phyloP scores from a whole-genome alignment of 495 filamentous ascomycete species.

The Neurospora sp. region DNA sequence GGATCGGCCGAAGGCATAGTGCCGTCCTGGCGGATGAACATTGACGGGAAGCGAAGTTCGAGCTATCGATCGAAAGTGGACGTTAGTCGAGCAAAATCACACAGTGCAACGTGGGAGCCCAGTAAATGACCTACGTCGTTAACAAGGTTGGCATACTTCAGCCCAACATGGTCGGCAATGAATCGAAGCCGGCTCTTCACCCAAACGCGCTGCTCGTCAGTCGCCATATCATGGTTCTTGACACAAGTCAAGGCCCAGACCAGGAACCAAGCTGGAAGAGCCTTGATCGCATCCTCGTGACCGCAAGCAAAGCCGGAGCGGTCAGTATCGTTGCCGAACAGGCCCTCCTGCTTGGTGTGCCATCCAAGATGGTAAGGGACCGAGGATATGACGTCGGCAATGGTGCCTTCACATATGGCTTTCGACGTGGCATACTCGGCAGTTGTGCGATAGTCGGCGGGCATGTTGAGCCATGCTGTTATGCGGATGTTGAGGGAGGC shows the following conservation, averaged over 20 bases:
- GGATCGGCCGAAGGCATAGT: slow-evolving; percentile 12
- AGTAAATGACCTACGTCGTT: slow-evolving; percentile 17
- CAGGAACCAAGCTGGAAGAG: slow-evolving; percentile 35
- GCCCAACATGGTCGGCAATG: slow-evolving; percentile 32
- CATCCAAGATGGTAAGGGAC: slow-evolving; percentile 45
- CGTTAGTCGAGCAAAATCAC: neutral
- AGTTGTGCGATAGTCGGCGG: slow-evolving; percentile 41
- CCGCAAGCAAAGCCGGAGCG: slow-evolving; percentile 29
- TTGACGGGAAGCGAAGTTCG: slow-evolving; percentile 38
- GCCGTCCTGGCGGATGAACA: slow-evolving; percentile 35
- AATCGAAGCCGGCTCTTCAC: slow-evolving; percentile 29
- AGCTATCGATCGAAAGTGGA: slow-evolving; percentile 10
- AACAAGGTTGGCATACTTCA: slow-evolving; percentile 36
- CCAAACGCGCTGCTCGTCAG: slow-evolving; percentile 37
- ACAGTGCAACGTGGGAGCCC: neutral
- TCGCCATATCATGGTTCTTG: slow-evolving; percentile 32
- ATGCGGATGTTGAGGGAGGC: slow-evolving; percentile 34
- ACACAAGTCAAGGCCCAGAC: slow-evolving; percentile 26
- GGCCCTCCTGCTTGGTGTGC: slow-evolving; percentile 21
- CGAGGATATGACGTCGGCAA: slow-evolving; percentile 40
- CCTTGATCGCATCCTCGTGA: slow-evolving; percentile 26
- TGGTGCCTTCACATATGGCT: slow-evolving; percentile 28
- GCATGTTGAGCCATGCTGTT: slow-evolving; percentile 37
- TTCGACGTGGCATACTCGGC: slow-evolving; percentile 37
- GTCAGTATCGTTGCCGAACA: slow-evolving; percentile 5